Evolutionary conservation across 768 basidiomycete genomes (phyloP).

Genomic region (Pleurotus platypus): DNA sequence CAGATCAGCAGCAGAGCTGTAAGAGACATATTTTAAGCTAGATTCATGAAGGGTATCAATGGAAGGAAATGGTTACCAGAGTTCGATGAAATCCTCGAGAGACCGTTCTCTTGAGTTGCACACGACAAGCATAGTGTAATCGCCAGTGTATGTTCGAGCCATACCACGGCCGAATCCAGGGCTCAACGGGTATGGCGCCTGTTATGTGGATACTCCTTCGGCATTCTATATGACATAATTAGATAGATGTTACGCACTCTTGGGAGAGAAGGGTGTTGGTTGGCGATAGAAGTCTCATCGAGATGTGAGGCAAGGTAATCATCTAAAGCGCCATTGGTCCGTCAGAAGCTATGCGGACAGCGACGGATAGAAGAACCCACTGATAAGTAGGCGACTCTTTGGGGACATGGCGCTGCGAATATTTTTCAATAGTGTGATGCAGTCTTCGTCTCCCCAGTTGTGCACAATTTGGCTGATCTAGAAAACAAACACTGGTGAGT

Average conservation of each 20-base stretch:
- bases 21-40: background rate
- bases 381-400: conserved; percentile 27
- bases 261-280: background rate
- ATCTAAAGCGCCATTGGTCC: background rate
- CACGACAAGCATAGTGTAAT: background rate
- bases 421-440: conserved; percentile 24
- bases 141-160: background rate
- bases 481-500: background rate
- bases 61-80: background rate
- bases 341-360: background rate
- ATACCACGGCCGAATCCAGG: background rate
- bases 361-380: conserved; percentile 14
- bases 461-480: conserved; percentile 22
- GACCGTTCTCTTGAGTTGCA: background rate
- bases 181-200: background rate
- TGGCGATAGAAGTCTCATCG: background rate
- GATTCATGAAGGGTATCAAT: background rate
- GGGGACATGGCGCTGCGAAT: conserved; percentile 23
- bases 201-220: background rate
- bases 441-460: conserved; percentile 32
- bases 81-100: background rate
- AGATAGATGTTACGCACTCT: background rate
- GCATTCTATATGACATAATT: background rate
- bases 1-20: background rate
- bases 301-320: background rate